Percentiles rank a stretch among this genome's conserved stretches.
These are phyloP conservation scores for Podospora sp. DNA, from an alignment of 495 filamentous ascomycete species.

Conservation along the genomic window DNA sequence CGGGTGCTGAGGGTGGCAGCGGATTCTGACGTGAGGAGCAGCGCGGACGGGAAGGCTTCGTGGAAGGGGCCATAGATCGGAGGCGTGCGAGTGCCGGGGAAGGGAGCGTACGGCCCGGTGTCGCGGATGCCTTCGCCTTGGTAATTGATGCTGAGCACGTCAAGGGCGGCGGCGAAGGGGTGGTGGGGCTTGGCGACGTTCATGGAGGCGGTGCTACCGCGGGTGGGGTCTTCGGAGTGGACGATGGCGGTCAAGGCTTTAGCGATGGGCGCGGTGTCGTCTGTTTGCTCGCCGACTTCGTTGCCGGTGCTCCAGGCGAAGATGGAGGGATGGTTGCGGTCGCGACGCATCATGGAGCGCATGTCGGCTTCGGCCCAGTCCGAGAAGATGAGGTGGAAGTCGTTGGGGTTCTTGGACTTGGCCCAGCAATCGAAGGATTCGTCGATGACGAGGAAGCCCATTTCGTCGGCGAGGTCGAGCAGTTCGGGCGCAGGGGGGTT, in stretches of 20 bases:
- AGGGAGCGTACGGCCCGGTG: not conserved
- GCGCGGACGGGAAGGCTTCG: constrained; percentile 43
- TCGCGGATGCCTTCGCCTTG: constrained; percentile 42
- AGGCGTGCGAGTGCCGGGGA: not conserved
- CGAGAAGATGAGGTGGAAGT: constrained; percentile 49
- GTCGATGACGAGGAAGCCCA: constrained; percentile 60
- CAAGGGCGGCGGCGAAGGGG: constrained; percentile 25
- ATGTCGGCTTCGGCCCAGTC: constrained; percentile 55
- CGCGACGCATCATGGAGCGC: constrained; percentile 48
- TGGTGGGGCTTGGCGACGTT: not conserved
- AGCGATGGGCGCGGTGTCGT: constrained; percentile 32
- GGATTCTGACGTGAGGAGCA: constrained; percentile 49
- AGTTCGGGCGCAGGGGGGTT: constrained; percentile 55
- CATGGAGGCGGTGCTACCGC: constrained; percentile 17
- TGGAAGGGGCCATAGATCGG: constrained; percentile 36
- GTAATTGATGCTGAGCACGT: constrained; percentile 52
- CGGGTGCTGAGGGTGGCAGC: constrained; percentile 47
- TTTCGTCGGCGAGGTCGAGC: constrained; percentile 57
- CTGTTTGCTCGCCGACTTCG: constrained; percentile 47
- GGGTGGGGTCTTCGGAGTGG: constrained; percentile 44
- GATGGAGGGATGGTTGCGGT: constrained; percentile 57
- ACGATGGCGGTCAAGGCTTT: constrained; percentile 40
- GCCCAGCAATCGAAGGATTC: constrained; percentile 41
- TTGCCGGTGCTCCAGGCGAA: constrained; percentile 54
- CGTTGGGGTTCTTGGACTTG: constrained; percentile 41